A percentile compares a stretch with the other conserved stretches of the same genome.
Evolutionary conservation across 1,284 basidiomycete species (phyloP).

Genomic region (Melampsora americana): DNA sequence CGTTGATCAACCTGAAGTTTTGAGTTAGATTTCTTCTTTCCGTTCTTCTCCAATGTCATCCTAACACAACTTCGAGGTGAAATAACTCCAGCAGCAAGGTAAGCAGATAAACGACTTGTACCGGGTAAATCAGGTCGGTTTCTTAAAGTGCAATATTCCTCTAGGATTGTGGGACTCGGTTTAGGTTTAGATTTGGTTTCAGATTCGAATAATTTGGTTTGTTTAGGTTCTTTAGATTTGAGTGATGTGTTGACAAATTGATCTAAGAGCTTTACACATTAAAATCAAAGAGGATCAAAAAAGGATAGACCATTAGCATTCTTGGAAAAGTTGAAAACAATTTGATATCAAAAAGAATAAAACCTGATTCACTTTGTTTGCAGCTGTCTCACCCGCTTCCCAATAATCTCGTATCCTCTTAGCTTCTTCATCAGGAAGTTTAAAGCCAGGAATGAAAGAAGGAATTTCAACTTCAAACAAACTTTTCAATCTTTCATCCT

Average conservation of each 20-base stretch:
- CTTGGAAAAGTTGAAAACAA: too few relatives aligned
- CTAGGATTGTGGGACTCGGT: constrained; percentile 61
- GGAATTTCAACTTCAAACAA: constrained; percentile 57
- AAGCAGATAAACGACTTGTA: constrained; percentile 71
- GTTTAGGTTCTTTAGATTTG: constrained; percentile 63
- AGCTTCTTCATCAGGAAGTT: constrained; percentile 60
- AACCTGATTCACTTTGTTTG: constrained; percentile 60
- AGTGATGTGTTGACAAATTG: constrained; percentile 72
- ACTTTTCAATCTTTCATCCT: neutral
- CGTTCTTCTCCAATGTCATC: neutral
- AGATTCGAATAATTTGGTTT: constrained; percentile 60
- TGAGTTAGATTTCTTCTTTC: constrained; percentile 52
- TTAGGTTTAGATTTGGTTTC: constrained; percentile 58
- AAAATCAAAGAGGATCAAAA: neutral
- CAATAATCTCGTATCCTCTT: constrained; percentile 66
- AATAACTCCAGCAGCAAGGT: constrained; percentile 78
- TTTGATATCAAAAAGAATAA: too few relatives aligned
- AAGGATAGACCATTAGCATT: neutral
- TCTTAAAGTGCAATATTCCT: constrained; percentile 66
- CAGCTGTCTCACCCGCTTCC: constrained; percentile 72
- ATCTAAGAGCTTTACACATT: constrained; percentile 63
- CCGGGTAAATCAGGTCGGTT: constrained; percentile 71
- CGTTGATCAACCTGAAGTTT: constrained; percentile 61
- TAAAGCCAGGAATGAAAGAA: constrained; percentile 55
- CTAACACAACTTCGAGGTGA: constrained; percentile 73